A percentile compares a stretch with the other conserved stretches of the same genome.
phyloP scores from a whole-genome alignment of 139 green algal genomes.

The Chlorella vulgaris region DNA sequence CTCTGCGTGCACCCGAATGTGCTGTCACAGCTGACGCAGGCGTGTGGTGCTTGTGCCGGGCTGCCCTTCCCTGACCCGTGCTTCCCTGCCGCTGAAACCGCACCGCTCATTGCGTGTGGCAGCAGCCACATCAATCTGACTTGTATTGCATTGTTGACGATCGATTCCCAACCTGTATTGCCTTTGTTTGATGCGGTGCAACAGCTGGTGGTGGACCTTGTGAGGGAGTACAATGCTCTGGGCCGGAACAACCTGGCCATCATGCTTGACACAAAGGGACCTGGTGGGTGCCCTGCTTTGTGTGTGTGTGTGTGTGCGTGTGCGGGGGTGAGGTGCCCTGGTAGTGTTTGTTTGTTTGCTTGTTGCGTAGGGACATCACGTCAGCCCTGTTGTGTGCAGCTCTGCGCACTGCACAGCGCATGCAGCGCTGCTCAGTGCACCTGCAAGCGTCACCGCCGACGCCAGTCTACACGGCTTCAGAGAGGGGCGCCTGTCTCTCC shows the following conservation, averaged over 20 bases:
- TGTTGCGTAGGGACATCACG: too few species aligned
- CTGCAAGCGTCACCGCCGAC: too few species aligned
- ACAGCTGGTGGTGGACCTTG: conserved; percentile 73
- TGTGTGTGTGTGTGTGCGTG: too few species aligned
- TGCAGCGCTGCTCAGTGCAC: too few species aligned
- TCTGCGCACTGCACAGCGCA: too few species aligned
- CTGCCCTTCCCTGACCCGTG: not conserved
- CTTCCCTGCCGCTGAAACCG: not conserved
- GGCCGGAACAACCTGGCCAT: conserved; percentile 63
- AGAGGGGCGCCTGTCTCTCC: too few species aligned
- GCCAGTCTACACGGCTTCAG: too few species aligned
- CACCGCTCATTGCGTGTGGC: not conserved
- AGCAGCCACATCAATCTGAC: not conserved
- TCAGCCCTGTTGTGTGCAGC: too few species aligned
- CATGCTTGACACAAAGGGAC: conserved; percentile 88
- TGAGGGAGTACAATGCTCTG: conserved; percentile 78
- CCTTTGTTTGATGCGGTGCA: not conserved
- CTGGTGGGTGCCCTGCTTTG: conserved; percentile 62
- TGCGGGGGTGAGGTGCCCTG: too few species aligned
- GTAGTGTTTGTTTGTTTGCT: too few species aligned
- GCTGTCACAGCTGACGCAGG: not conserved
- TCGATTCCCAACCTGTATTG: not conserved
- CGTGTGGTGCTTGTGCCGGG: too few species aligned
- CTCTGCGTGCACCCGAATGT: too few species aligned
- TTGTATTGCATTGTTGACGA: not conserved